A percentile compares a stretch with the other conserved stretches of the same genome.
These are phyloP conservation scores for Pedinophyceae sp. DNA, from an alignment of 139 green algal species.

Conservation along the genomic window DNA sequence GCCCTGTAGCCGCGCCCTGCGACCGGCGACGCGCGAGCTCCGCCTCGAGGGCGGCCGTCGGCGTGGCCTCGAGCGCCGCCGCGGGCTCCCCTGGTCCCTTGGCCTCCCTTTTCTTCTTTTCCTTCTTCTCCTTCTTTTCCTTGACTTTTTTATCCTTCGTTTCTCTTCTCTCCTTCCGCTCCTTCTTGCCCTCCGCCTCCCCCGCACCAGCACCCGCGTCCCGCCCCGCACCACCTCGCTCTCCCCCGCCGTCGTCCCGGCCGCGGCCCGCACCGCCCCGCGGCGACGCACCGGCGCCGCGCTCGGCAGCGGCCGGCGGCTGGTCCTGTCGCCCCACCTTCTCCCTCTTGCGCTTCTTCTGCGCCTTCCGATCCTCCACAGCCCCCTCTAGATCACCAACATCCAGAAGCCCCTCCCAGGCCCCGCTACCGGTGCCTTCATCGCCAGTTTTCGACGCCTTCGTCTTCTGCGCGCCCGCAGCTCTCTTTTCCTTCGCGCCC, in stretches of 20 bases:
- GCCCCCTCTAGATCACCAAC: too few species aligned
- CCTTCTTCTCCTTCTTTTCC: not conserved
- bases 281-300: too few species aligned
- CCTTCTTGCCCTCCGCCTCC: not conserved
- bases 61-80: not conserved
- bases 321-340: too few species aligned
- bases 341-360: too few species aligned
- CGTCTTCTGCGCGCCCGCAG: too few species aligned
- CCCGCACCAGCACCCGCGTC: not conserved
- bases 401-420: too few species aligned
- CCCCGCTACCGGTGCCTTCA: too few species aligned
- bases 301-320: too few species aligned
- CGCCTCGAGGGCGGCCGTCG: not conserved
- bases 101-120: not conserved
- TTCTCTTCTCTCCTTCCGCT: constrained; percentile 1
- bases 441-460: too few species aligned
- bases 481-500: too few species aligned
- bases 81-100: not conserved
- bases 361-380: too few species aligned
- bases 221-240: not conserved
- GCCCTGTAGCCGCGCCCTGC: not conserved
- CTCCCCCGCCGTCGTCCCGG: not conserved
- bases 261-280: too few species aligned
- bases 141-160: not conserved
- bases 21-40: not conserved